phyloP scores from a whole-genome alignment of 352 stramenopile genomes.

The Blastocystis sp. region DNA sequence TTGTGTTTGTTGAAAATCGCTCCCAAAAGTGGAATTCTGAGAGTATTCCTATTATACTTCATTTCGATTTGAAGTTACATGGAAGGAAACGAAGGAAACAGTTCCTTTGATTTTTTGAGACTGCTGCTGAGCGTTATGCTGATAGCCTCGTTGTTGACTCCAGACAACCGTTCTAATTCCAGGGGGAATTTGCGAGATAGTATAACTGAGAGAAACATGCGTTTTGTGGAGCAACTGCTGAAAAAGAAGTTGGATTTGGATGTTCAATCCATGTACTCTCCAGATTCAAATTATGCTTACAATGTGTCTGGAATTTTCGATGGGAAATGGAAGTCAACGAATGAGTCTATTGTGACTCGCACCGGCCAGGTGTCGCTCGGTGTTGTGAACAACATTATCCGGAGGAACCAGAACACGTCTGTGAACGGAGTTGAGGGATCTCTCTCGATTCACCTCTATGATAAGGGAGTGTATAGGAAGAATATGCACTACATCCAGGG shows the following conservation, averaged over 20 bases:
- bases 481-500: not conserved
- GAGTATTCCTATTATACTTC: not conserved
- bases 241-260: not conserved
- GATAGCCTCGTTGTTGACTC: not conserved
- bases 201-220: not conserved
- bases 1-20: too few species aligned
- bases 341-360: not conserved
- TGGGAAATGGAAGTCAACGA: not conserved
- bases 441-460: slow-evolving; percentile 23
- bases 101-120: not conserved
- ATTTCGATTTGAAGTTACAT: not conserved
- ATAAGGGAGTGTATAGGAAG: not conserved
- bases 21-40: too few species aligned
- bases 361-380: not conserved
- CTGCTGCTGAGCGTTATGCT: not conserved
- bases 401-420: not conserved
- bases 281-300: not conserved
- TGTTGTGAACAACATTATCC: too few species aligned
- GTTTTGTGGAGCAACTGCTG: not conserved
- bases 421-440: not conserved
- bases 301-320: slow-evolving; percentile 27
- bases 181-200: not conserved
- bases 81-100: not conserved
- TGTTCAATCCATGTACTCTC: not conserved
- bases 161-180: not conserved